These are phyloP conservation scores for Pestalotiopsis sp. DNA, from an alignment of 2,329 filamentous ascomycete genomes.

Conservation along the genomic window DNA sequence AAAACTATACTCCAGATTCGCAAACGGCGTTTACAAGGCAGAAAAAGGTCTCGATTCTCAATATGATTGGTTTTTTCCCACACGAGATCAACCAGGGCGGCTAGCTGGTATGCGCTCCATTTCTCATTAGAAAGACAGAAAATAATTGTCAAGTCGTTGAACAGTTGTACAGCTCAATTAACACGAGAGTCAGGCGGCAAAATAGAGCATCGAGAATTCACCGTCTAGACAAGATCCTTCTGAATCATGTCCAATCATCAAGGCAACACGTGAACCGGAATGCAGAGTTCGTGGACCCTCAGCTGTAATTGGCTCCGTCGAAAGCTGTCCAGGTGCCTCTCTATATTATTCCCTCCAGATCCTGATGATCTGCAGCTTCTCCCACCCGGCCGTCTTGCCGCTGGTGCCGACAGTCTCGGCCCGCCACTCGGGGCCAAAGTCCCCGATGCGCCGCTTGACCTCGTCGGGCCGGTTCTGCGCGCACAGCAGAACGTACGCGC, in stretches of 20 bases:
- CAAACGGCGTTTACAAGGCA: conserved; percentile 28
- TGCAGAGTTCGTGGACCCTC: too few relatives aligned
- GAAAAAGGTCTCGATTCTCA: conserved; percentile 18
- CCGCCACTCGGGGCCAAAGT: conserved; percentile 61
- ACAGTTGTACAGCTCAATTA: conserved; percentile 2
- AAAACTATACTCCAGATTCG: conserved; percentile 17
- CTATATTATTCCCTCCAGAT: conserved; percentile 64
- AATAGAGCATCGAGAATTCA: conserved; percentile 16
- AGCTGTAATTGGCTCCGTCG: too few relatives aligned
- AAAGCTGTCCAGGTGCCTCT: background rate
- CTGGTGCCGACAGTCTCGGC: conserved; percentile 79
- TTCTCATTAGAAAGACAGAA: conserved; percentile 12
- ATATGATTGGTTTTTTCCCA: conserved; percentile 1
- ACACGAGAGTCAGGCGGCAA: conserved; percentile 15
- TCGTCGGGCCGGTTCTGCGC: conserved; percentile 82
- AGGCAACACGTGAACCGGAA: background rate
- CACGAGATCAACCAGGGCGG: conserved; percentile 16
- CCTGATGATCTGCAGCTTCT: conserved; percentile 85
- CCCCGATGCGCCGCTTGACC: conserved; percentile 63
- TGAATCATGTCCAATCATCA: background rate
- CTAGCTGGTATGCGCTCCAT: conserved; percentile 24
- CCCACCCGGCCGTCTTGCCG: conserved; percentile 89
- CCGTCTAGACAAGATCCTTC: background rate
- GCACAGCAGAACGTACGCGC: conserved; percentile 88
- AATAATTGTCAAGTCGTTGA: background rate